A percentile compares a stretch with the other conserved stretches of the same genome.
Evolutionary conservation across 768 basidiomycete species (phyloP).

Genomic region (Gymnopilus dilepis): DNA sequence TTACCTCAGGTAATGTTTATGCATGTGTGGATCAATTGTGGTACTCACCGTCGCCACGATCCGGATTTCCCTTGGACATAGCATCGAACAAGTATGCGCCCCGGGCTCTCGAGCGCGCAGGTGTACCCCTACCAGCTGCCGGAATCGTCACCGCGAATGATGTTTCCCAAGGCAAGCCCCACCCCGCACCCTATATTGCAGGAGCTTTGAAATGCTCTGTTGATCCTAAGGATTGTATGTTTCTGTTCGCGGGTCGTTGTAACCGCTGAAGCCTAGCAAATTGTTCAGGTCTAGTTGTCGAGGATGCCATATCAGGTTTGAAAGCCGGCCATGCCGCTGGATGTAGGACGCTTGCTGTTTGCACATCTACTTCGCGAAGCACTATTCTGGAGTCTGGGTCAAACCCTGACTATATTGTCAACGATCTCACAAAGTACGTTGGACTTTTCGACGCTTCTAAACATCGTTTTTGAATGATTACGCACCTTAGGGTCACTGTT

Average conservation of each 20-base stretch:
- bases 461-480: neutral
- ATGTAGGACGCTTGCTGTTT: constrained; percentile 77
- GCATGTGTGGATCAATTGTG: neutral
- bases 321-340: constrained; percentile 78
- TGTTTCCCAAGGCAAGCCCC: constrained; percentile 79
- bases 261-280: neutral
- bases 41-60: neutral
- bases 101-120: constrained; percentile 67
- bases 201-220: constrained; percentile 69
- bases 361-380: constrained; percentile 74
- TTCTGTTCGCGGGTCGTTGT: neutral
- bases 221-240: constrained; percentile 61
- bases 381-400: constrained; percentile 56
- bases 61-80: constrained; percentile 34
- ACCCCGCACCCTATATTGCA: constrained; percentile 84
- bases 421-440: constrained; percentile 70
- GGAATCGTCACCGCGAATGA: constrained; percentile 79
- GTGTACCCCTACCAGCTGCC: constrained; percentile 59
- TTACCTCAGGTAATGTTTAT: constrained; percentile 69
- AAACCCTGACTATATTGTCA: constrained; percentile 68
- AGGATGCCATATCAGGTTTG: constrained; percentile 89
- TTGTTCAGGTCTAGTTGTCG: constrained; percentile 76
- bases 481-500: constrained; percentile 45
- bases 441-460: neutral
- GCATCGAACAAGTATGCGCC: constrained; percentile 78